Conservation (phyloP, 1,139 yeast species). For the Candida sojae region DNA sequence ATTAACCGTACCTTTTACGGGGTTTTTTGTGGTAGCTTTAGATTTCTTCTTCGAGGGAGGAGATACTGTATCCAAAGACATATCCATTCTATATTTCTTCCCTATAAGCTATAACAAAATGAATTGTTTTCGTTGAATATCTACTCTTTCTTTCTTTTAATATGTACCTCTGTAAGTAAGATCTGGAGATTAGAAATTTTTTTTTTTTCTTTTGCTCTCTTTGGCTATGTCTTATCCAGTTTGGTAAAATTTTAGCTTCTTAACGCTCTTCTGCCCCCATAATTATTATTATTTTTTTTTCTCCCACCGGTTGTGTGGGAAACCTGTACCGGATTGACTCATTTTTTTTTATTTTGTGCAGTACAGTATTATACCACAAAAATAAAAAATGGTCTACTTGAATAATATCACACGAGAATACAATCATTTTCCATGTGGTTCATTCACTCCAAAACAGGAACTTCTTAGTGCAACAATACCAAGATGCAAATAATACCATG, state of each 20-base stretch:
- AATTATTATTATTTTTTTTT: background rate
- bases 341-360: background rate
- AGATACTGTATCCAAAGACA: background rate
- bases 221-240: background rate
- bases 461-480: too few species aligned
- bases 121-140: background rate
- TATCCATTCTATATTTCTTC: background rate
- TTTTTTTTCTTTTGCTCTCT: background rate
- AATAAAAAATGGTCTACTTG: background rate
- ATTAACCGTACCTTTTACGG: slow-evolving; percentile 15
- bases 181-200: background rate
- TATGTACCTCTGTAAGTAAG: background rate
- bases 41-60: slow-evolving; percentile 14
- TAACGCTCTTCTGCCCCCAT: background rate
- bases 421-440: too few species aligned
- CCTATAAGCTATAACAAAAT: too few species aligned
- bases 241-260: background rate
- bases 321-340: slow-evolving; percentile 4
- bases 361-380: background rate
- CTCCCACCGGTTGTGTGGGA: background rate
- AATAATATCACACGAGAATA: slow-evolving; percentile 18
- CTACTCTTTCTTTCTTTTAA: background rate
- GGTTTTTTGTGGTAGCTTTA: slow-evolving; percentile 16
- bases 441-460: too few species aligned
- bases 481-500: too few species aligned